Base-by-base conservation (phyloP, 208 protist species). In the Angomonas ambiguus region DNA sequence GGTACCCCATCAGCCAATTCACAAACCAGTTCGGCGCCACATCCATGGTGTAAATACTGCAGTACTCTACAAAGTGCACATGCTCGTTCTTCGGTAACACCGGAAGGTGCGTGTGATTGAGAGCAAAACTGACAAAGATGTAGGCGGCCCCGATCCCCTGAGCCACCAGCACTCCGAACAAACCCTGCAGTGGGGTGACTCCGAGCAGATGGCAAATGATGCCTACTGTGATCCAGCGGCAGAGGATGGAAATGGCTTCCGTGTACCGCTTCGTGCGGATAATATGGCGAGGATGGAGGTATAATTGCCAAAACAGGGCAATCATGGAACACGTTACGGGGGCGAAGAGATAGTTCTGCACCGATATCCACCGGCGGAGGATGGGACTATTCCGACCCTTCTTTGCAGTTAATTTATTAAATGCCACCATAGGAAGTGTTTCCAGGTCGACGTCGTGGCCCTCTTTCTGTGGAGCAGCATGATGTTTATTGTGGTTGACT, bases 381-480 rank as follows among this genome's bases (percentile, higher is more conserved):
- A 77, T 57, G 1, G 69, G 45, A 59, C 60, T 75, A 31, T 69
- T 74, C 38, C 69, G 63, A 13, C 64, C 84, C 16, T 61, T 53
- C 22, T 65, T 66, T 2, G 74, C 83, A 64, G 91, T 85, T 24
- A 51, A 28, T 34, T 79, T 80, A 71, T 91, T 87, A 69, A 91
- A 94, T 6, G 88, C 88, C 8, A 94, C 78, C 13, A 94, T 77
- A 28, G 88, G 88, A 35, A 94, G 79, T 25, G 86, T 93, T 53
- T 88, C 74, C 10, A 93, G 62, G 51, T 93, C 86, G 2, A 82
- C 80, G 60, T 93, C 86, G 60, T 88, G 80, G 42, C 70, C 60
- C 51, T 90, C 71, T 65, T 93, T 83, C 67, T 93, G 86, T 24
- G 86, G 80, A 0, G 83, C 71, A 13, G 83, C 79, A 71, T 93